These are phyloP conservation scores for Artemisia argyi DNA, from an alignment of 129 eudicot genomes.

Conservation along the genomic window DNA sequence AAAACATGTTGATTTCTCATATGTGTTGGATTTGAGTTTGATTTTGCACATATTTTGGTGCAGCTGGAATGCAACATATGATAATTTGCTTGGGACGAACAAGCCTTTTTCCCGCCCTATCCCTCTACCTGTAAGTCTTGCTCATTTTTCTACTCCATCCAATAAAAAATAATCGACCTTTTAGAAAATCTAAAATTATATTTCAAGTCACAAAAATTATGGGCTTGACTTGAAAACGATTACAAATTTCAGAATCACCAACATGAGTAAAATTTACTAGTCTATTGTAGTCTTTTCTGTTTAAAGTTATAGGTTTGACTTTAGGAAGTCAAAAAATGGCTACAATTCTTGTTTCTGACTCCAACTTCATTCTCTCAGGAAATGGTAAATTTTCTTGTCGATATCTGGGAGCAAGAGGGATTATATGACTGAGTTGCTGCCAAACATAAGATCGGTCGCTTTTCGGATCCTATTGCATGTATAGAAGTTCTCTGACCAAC, in stretches of 20 bases:
- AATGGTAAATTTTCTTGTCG: constrained; percentile 86
- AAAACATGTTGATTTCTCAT: too few relatives aligned
- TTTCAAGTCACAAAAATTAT: too few relatives aligned
- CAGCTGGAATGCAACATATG: constrained; percentile 79
- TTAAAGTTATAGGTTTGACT: too few relatives aligned
- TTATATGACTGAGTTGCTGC: constrained; percentile 59
- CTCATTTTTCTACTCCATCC: not conserved
- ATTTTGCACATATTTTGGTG: constrained; percentile 11
- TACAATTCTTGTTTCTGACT: not conserved
- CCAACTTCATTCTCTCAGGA: constrained; percentile 45
- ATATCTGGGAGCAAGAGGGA: constrained; percentile 92
- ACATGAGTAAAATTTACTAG: too few relatives aligned
- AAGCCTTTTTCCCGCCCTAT: constrained; percentile 69
- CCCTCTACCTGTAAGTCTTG: constrained; percentile 71
- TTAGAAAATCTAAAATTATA: too few relatives aligned
- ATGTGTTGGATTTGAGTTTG: too few relatives aligned
- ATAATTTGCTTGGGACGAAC: constrained; percentile 75
- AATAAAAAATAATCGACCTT: not conserved
- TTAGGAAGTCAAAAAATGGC: too few relatives aligned
- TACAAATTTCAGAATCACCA: too few relatives aligned
- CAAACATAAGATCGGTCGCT: constrained; percentile 12
- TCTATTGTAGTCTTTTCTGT: too few relatives aligned
- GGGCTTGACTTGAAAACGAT: too few relatives aligned
- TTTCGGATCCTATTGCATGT: constrained; percentile 15
- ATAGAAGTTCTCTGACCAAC: not conserved